A percentile compares a stretch with the other conserved stretches of the same genome.
These are phyloP conservation scores for Blastobotrys americana DNA, from an alignment of 805 yeast species.

Conservation along the genomic window DNA sequence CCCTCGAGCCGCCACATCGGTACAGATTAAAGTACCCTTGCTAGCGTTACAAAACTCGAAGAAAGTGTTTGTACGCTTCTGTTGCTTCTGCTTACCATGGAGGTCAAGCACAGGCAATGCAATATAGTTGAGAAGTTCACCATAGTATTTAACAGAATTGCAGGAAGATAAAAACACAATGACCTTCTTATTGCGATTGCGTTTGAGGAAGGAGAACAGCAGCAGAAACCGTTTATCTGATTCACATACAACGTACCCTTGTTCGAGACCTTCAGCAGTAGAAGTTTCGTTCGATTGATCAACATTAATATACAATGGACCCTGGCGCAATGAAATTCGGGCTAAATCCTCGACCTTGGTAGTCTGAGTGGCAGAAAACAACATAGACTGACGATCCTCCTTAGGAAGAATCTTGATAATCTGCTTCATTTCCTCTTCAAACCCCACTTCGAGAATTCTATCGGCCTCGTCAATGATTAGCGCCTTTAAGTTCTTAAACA, in stretches of 20 bases:
- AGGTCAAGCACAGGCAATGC: slow-evolving; percentile 94
- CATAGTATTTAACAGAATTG: slow-evolving; percentile 93
- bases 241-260: slow-evolving; percentile 97
- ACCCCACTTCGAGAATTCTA: slow-evolving; percentile 93
- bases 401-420: slow-evolving; percentile 88
- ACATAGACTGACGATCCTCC: slow-evolving; percentile 91
- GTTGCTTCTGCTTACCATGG: slow-evolving; percentile 98
- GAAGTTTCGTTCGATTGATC: slow-evolving; percentile 76
- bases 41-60: slow-evolving; percentile 97
- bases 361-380: slow-evolving; percentile 98
- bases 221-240: slow-evolving; percentile 88
- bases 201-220: slow-evolving; percentile 84
- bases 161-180: slow-evolving; percentile 95
- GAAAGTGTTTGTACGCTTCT: slow-evolving; percentile 95
- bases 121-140: slow-evolving; percentile 89
- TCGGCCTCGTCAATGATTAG: slow-evolving; percentile 97
- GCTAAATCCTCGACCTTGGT: slow-evolving; percentile 98
- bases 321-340: slow-evolving; percentile 87
- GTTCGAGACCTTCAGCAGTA: slow-evolving; percentile 95
- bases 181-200: slow-evolving; percentile 77
- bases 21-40: slow-evolving; percentile 86
- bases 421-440: slow-evolving; percentile 98
- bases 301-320: slow-evolving; percentile 90
- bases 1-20: slow-evolving; percentile 99
- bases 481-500: slow-evolving; percentile 90